Conservation (phyloP, 106 monocot species). For the Acorus calamus region DNA sequence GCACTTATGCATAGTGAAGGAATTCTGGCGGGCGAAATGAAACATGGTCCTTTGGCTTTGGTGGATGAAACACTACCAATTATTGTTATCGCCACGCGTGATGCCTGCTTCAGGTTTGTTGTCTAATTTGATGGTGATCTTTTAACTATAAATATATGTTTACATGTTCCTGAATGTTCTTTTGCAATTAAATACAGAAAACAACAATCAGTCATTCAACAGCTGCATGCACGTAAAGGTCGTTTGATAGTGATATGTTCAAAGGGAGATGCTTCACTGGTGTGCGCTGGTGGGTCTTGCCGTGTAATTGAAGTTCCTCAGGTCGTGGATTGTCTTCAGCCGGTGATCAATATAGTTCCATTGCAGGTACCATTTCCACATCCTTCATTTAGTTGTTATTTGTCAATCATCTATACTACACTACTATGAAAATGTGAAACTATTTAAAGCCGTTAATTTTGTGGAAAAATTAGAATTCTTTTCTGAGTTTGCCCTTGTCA, state of each 20-base stretch:
- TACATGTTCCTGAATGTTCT: neutral
- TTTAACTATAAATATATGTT: neutral
- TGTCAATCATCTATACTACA: neutral
- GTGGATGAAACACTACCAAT: constrained; percentile 96
- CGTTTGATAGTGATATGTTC: constrained; percentile 88
- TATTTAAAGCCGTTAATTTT: too few species aligned
- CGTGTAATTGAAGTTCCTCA: constrained; percentile 86
- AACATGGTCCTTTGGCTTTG: constrained; percentile 92
- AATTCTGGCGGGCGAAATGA: constrained; percentile 99
- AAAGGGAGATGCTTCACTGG: constrained; percentile 60
- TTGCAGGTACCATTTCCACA: constrained; percentile 51
- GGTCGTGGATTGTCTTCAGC: constrained; percentile 80
- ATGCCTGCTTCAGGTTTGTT: constrained; percentile 75
- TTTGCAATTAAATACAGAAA: constrained; percentile 32
- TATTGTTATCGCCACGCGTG: constrained; percentile 84
- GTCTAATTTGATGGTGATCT: neutral
- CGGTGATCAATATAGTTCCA: constrained; percentile 86
- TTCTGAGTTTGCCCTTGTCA: too few species aligned
- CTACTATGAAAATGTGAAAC: too few species aligned
- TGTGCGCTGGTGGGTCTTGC: constrained; percentile 50
- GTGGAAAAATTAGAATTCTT: too few species aligned
- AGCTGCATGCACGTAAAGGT: constrained; percentile 89
- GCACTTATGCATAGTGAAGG: constrained; percentile 95
- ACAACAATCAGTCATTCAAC: constrained; percentile 95
- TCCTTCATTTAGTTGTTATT: neutral